Percentiles rank a stretch among this genome's conserved stretches.
Evolutionary conservation across 1,139 yeast species (phyloP).

Genomic region (Spathaspora sp.): DNA sequence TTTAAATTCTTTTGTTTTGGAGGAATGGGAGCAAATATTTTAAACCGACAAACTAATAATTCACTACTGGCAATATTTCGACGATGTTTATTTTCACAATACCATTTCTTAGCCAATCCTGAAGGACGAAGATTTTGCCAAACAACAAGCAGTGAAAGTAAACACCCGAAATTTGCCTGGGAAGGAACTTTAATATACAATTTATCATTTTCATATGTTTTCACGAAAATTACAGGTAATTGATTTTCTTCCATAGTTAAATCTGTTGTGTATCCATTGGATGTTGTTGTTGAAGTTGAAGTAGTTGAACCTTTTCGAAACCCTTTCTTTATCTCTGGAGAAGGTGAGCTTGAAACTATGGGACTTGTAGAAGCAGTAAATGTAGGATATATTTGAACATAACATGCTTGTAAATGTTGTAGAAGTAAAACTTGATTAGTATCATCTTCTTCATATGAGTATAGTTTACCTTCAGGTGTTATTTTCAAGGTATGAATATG

Average conservation of each 20-base stretch:
- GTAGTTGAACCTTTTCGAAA: not conserved
- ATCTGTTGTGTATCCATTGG: not conserved
- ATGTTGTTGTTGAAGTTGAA: not conserved
- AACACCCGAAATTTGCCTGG: constrained; percentile 43
- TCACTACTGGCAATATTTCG: constrained; percentile 16
- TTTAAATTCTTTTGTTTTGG: constrained; percentile 42
- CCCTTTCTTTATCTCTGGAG: constrained; percentile 4
- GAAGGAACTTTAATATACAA: constrained; percentile 48
- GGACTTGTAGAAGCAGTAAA: not conserved
- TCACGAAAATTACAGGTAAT: constrained; percentile 48
- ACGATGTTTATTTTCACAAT: constrained; percentile 34
- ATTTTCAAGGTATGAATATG: constrained; percentile 32
- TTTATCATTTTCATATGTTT: constrained; percentile 46
- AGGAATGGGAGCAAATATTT: constrained; percentile 62
- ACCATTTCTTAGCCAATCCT: constrained; percentile 62
- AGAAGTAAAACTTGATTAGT: constrained; percentile 32
- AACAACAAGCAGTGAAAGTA: constrained; percentile 53
- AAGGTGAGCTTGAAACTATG: constrained; percentile 2
- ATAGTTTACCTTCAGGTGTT: constrained; percentile 38
- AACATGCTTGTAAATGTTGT: constrained; percentile 42
- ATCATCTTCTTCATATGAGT: constrained; percentile 35
- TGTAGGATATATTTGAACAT: constrained; percentile 36
- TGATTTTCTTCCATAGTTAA: constrained; percentile 17
- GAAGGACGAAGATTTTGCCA: constrained; percentile 65
- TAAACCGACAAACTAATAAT: constrained; percentile 63